Evolutionary conservation across 352 stramenopile species (phyloP), one percentile per base, ranked within the genome.

Genomic region (Phytophthora idaei): DNA sequence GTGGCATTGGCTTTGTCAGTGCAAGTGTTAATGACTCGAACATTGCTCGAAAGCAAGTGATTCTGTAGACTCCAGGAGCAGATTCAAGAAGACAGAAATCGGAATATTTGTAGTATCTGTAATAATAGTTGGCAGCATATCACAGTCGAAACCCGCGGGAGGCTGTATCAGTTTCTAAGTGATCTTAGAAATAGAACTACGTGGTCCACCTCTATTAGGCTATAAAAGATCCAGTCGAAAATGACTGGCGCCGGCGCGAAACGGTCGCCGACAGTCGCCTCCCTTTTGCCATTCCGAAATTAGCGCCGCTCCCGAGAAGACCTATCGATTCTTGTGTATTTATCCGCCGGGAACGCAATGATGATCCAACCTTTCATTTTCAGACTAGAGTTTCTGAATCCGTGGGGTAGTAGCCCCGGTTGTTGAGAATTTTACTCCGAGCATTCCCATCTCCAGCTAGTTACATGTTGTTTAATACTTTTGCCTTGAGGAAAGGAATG

Each of bases 351-450:
- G 36, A 42, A 83, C 91, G 83, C 84, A 76, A 77, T 93, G 86
- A 94, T 80, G 86, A 94, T 83, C 73, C 61, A 77, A 69, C 57
- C 77, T 90, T 84, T 77, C 55, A 69, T 84, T 93, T 92, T 94
- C 86, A 94, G 84, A 94, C 85, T 94, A 94, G 84, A 94, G 86
- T 94, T 94, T 93, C 86, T 93, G 84, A 94, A 90, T 80, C 78
- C 76, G 72, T 76, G 85, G 78, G 83, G 84, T 94, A 93, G 86
- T 94, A 94, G 86, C 84, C 84, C 64, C 79, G 72, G 82, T 83
- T 93, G 84, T 77, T 82, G 85, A 93, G 73, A 80, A 69, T 45
- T 62, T 80, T 77, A 80, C 73, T 90, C 84, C 37, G 84, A 92
- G 84, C 82, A 94, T 90, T 86, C 76, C 53, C 52, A 48, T 8